Percentiles rank a stretch among this genome's conserved stretches.
These are phyloP conservation scores for Blastosporella zonata DNA, from an alignment of 1,284 basidiomycete species.

Conservation along the genomic window DNA sequence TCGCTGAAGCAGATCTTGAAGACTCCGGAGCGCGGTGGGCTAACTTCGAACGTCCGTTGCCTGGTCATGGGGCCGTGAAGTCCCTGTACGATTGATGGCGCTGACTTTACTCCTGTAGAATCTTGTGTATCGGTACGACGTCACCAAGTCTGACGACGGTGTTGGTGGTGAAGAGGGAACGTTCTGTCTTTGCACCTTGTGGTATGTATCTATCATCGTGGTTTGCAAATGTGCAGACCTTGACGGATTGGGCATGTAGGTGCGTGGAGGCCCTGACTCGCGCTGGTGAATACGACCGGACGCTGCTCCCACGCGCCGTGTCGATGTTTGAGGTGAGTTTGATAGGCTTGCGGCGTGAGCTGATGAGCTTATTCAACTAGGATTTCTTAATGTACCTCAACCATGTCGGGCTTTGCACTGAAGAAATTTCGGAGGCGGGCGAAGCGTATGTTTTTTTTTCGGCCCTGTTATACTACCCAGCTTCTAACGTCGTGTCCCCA, in stretches of 20 bases:
- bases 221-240: conserved; percentile 15
- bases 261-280: conserved; percentile 85
- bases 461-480: background rate
- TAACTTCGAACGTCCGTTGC: conserved; percentile 72
- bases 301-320: conserved; percentile 67
- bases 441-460: conserved; percentile 53
- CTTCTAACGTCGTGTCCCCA: background rate
- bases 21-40: conserved; percentile 82
- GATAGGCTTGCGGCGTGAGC: background rate
- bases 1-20: conserved; percentile 81
- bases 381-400: conserved; percentile 81
- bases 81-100: no score
- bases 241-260: no score
- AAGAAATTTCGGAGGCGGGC: conserved; percentile 78
- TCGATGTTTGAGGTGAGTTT: conserved; percentile 77
- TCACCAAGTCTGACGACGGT: conserved; percentile 79
- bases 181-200: conserved; percentile 77
- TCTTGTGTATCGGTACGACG: conserved; percentile 80
- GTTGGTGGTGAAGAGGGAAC: conserved; percentile 92
- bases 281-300: conserved; percentile 72
- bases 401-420: conserved; percentile 83
- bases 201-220: conserved; percentile 37
- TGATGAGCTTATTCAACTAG: conserved; percentile 29
- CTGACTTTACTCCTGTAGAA: conserved; percentile 37
- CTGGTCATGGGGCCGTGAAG: background rate